Evolutionary conservation across 192 early-diverging fungal genomes (phyloP).

Genomic region (Podila epicladia): DNA sequence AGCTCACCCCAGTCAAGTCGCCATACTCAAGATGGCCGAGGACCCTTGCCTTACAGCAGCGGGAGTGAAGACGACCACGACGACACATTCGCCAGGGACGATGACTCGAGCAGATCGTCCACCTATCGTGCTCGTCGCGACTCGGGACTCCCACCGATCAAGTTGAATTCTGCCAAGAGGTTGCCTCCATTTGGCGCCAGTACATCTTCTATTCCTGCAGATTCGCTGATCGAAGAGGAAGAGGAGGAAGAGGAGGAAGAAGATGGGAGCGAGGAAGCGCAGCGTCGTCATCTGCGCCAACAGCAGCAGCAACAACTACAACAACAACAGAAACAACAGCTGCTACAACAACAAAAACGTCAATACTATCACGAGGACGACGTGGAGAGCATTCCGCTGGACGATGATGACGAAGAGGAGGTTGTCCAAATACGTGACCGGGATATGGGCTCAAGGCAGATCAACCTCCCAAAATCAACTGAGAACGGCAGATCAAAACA

Average conservation of each 20-base stretch:
- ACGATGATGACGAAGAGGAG: constrained; percentile 21
- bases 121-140: constrained; percentile 31
- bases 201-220: constrained; percentile 30
- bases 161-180: constrained; percentile 38
- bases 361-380: constrained; percentile 15
- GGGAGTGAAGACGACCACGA: constrained; percentile 44
- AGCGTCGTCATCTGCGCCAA: not conserved
- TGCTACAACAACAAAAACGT: not conserved
- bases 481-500: constrained; percentile 25
- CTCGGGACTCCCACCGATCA: constrained; percentile 41
- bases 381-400: constrained; percentile 11
- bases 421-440: constrained; percentile 27
- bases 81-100: not conserved
- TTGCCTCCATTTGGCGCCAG: constrained; percentile 28
- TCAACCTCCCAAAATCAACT: constrained; percentile 14
- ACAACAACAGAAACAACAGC: not conserved
- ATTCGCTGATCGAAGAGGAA: constrained; percentile 29
- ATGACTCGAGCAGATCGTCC: not conserved
- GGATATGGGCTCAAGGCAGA: constrained; percentile 13
- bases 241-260: constrained; percentile 40
- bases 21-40: not conserved
- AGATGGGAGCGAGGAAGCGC: not conserved
- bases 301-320: constrained; percentile 2
- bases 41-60: constrained; percentile 28
- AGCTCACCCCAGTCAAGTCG: constrained; percentile 32